A percentile compares a stretch with the other conserved stretches of the same genome.
phyloP scores from a whole-genome alignment of 768 basidiomycete species.

The Boletus reticuloceps region DNA sequence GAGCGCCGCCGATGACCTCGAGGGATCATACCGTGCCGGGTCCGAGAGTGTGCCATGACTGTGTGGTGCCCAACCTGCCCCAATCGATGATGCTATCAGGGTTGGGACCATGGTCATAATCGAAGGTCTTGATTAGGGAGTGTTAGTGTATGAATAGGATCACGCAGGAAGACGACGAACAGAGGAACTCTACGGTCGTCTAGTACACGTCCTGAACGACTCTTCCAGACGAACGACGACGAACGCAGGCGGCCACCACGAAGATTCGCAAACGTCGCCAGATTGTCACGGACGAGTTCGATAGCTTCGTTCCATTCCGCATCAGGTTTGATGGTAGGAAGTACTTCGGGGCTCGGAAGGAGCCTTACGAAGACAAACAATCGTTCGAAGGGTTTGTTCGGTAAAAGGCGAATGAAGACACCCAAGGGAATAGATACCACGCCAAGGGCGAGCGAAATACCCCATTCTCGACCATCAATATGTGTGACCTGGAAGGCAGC shows the following conservation, averaged over 20 bases:
- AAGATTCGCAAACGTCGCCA: conserved; percentile 75
- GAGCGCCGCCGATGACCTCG: conserved; percentile 75
- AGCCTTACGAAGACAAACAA: conserved; percentile 55
- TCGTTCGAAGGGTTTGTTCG: conserved; percentile 75
- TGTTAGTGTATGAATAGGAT: conserved; percentile 9
- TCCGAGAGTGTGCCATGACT: conserved; percentile 61
- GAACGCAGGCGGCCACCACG: conserved; percentile 88
- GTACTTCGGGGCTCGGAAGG: conserved; percentile 55
- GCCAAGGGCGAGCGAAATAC: conserved; percentile 86
- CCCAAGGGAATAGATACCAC: conserved; percentile 87
- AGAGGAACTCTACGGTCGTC: conserved; percentile 44
- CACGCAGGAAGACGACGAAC: conserved; percentile 38
- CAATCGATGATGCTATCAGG: conserved; percentile 70
- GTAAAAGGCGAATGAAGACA: conserved; percentile 72
- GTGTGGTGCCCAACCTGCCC: conserved; percentile 61
- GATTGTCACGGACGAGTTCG: conserved; percentile 80
- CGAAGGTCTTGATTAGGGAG: conserved; percentile 51
- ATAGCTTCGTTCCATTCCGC: conserved; percentile 77
- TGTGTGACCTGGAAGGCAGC: conserved; percentile 86
- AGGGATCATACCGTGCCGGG: conserved; percentile 74
- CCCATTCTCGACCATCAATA: conserved; percentile 87
- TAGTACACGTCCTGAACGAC: conserved; percentile 59
- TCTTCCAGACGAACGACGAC: conserved; percentile 83
- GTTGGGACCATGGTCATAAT: conserved; percentile 77
- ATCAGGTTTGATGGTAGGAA: conserved; percentile 64